phyloP scores from a whole-genome alignment of 2,329 filamentous ascomycete species.

The Aspergillus sp. region DNA sequence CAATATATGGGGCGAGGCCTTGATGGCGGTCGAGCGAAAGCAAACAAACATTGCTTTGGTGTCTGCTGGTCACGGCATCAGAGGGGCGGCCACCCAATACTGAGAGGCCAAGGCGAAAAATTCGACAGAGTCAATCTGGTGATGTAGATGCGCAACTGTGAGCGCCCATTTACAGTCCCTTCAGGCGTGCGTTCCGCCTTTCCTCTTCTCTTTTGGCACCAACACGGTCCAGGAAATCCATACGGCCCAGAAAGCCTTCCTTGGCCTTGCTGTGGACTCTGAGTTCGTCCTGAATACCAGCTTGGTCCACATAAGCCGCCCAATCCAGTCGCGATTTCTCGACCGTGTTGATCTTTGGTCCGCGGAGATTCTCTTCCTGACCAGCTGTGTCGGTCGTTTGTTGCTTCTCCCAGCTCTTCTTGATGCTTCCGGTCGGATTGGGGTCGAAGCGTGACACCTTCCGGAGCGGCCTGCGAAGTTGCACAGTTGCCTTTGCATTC shows the following conservation, averaged over 20 bases:
- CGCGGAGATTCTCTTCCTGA: conserved; percentile 36
- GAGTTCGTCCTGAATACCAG: conserved; percentile 61
- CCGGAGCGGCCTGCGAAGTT: conserved; percentile 40
- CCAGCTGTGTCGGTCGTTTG: conserved; percentile 21
- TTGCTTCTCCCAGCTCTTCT: conserved; percentile 46
- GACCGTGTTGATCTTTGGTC: conserved; percentile 64
- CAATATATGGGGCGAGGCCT: no score
- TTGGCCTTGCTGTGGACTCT: conserved; percentile 62
- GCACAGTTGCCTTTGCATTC: conserved; percentile 17
- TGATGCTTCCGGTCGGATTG: conserved; percentile 42
- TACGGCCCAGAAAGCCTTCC: conserved; percentile 59
- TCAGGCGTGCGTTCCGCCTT: conserved; percentile 51
- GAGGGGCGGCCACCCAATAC: no score
- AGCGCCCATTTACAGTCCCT: conserved; percentile 27
- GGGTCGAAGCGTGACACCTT: conserved; percentile 48
- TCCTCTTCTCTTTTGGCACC: conserved; percentile 58
- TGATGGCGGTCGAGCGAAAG: no score
- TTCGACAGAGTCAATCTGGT: no score
- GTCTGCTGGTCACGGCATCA: no score
- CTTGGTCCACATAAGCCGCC: conserved; percentile 62
- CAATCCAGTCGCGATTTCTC: conserved; percentile 66
- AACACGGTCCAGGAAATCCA: conserved; percentile 62
- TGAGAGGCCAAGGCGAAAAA: no score
- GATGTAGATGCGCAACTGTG: neutral
- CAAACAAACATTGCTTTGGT: no score